These are phyloP conservation scores for Coniella lustricola DNA, from an alignment of 2,329 filamentous ascomycete species.

Conservation along the genomic window DNA sequence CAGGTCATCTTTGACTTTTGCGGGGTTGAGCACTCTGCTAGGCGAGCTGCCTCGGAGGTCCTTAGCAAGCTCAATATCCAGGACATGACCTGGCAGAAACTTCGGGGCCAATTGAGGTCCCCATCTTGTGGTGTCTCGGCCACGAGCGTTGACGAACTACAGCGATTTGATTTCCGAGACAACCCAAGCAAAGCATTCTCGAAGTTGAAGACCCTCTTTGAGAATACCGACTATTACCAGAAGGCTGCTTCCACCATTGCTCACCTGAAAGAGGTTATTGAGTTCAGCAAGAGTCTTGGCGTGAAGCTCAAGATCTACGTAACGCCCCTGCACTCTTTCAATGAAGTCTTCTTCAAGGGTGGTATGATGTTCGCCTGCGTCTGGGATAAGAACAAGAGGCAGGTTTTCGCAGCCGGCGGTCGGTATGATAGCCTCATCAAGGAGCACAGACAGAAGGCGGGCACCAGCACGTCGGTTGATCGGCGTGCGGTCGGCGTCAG, in stretches of 20 bases:
- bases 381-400: constrained; percentile 73
- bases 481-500: constrained; percentile 89
- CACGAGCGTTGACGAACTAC: constrained; percentile 83
- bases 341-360: constrained; percentile 82
- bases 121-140: constrained; percentile 74
- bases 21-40: constrained; percentile 62
- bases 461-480: constrained; percentile 37
- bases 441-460: constrained; percentile 67
- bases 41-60: constrained; percentile 69
- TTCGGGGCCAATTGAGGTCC: constrained; percentile 75
- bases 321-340: constrained; percentile 77
- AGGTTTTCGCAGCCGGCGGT: constrained; percentile 89
- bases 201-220: constrained; percentile 52
- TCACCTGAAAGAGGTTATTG: constrained; percentile 71
- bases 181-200: constrained; percentile 50
- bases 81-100: constrained; percentile 73
- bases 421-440: constrained; percentile 86
- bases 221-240: constrained; percentile 61
- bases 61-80: constrained; percentile 83
- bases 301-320: constrained; percentile 75
- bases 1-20: constrained; percentile 88
- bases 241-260: constrained; percentile 69
- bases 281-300: constrained; percentile 68
- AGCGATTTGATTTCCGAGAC: constrained; percentile 81
- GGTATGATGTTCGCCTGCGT: constrained; percentile 87